A percentile compares a stretch with the other conserved stretches of the same genome.
phyloP scores from a whole-genome alignment of 306 rosid genomes.

The Malus fusca region DNA sequence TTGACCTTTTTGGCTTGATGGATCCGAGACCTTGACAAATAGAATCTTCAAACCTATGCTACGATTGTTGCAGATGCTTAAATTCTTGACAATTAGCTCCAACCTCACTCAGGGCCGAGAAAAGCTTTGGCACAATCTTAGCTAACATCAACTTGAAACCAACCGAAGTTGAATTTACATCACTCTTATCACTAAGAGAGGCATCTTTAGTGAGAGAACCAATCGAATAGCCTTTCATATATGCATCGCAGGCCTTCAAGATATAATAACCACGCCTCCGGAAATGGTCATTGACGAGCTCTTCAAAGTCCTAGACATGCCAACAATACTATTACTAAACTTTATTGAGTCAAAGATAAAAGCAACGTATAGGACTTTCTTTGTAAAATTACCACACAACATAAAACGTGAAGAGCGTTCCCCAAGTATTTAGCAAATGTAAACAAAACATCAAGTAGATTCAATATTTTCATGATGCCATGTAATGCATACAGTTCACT shows the following conservation, averaged over 20 bases:
- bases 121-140: constrained; percentile 80
- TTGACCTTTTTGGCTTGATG: constrained; percentile 25
- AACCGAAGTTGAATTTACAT: constrained; percentile 70
- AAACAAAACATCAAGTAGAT: not conserved
- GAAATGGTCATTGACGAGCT: constrained; percentile 75
- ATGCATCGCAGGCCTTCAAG: constrained; percentile 91
- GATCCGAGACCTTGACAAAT: constrained; percentile 1
- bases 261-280: constrained; percentile 77
- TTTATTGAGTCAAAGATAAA: not conserved
- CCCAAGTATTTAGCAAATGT: not conserved
- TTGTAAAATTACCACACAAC: not conserved
- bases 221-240: constrained; percentile 83
- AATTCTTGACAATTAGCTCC: constrained; percentile 86
- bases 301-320: constrained; percentile 66
- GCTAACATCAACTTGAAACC: constrained; percentile 95
- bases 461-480: not conserved
- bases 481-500: not conserved
- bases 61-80: constrained; percentile 64
- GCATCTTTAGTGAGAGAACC: constrained; percentile 76
- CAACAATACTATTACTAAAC: constrained; percentile 7
- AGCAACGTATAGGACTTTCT: not conserved
- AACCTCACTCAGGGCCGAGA: constrained; percentile 48
- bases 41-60: constrained; percentile 17
- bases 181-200: constrained; percentile 43
- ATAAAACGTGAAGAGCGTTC: not conserved